These are phyloP conservation scores for Salicornia ramosissima DNA, from an alignment of 148 eudicot genomes.

Conservation along the genomic window DNA sequence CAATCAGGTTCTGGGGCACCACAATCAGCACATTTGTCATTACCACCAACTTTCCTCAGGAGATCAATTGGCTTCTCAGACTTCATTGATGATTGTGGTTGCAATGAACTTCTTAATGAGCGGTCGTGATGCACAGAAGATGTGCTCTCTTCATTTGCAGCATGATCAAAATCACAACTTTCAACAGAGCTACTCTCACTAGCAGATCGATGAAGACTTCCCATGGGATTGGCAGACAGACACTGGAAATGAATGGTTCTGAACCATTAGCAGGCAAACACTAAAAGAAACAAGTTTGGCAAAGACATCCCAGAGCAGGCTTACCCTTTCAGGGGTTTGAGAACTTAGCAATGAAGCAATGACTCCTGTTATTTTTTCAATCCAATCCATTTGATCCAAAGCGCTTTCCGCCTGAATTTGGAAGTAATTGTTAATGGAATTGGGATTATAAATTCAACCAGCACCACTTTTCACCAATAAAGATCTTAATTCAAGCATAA, in stretches of 20 bases:
- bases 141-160: slow-evolving; percentile 61
- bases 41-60: slow-evolving; percentile 77
- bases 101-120: slow-evolving; percentile 56
- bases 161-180: slow-evolving; percentile 84
- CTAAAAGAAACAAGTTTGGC: slow-evolving; percentile 12
- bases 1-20: slow-evolving; percentile 98
- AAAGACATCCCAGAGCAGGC: slow-evolving; percentile 11
- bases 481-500: neutral
- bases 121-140: slow-evolving; percentile 65
- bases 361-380: slow-evolving; percentile 97
- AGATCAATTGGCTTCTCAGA: slow-evolving; percentile 79
- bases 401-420: slow-evolving; percentile 89
- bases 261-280: slow-evolving; percentile 14
- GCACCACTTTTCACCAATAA: neutral
- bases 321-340: slow-evolving; percentile 96
- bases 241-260: slow-evolving; percentile 49
- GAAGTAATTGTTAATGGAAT: slow-evolving; percentile 17
- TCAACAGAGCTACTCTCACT: slow-evolving; percentile 98
- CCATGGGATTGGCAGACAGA: slow-evolving; percentile 69
- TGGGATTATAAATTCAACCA: neutral
- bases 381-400: slow-evolving; percentile 99
- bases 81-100: slow-evolving; percentile 53
- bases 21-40: slow-evolving; percentile 96
- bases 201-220: slow-evolving; percentile 83
- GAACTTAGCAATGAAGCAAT: slow-evolving; percentile 94